Evolutionary conservation across 2,329 filamentous ascomycete species (phyloP).

Genomic region (Metarhizium anisopliae): DNA sequence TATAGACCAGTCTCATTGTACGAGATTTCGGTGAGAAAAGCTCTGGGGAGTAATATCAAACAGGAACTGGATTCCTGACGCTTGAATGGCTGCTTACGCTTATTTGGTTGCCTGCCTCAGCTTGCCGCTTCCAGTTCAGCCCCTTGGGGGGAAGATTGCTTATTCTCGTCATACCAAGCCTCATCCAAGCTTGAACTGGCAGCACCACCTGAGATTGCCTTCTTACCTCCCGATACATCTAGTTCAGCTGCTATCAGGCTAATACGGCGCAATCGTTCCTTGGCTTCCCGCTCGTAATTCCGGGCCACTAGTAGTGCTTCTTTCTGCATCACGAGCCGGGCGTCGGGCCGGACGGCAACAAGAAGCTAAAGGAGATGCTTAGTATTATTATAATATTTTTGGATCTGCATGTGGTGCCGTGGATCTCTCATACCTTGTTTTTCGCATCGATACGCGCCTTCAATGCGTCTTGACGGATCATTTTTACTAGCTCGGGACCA

Average conservation of each 20-base stretch:
- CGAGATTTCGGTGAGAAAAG: neutral
- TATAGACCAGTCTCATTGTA: neutral
- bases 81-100: neutral
- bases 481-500: slow-evolving; percentile 63
- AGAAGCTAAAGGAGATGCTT: slow-evolving; percentile 45
- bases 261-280: slow-evolving; percentile 68
- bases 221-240: slow-evolving; percentile 41
- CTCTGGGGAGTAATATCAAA: neutral
- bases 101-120: slow-evolving; percentile 2
- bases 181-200: slow-evolving; percentile 18
- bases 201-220: slow-evolving; percentile 5
- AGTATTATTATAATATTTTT: neutral
- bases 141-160: neutral
- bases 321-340: slow-evolving; percentile 60
- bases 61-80: neutral
- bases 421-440: slow-evolving; percentile 46
- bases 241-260: slow-evolving; percentile 68
- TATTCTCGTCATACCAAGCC: slow-evolving; percentile 24
- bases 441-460: slow-evolving; percentile 79
- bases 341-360: slow-evolving; percentile 58
- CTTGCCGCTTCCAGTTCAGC: slow-evolving; percentile 4
- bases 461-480: slow-evolving; percentile 67
- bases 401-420: neutral
- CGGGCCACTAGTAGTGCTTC: slow-evolving; percentile 59
- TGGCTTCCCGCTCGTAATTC: slow-evolving; percentile 64